These are phyloP conservation scores for Yamadazyma kanchanaburiensis DNA, from an alignment of 1,139 yeast species.

Conservation along the genomic window DNA sequence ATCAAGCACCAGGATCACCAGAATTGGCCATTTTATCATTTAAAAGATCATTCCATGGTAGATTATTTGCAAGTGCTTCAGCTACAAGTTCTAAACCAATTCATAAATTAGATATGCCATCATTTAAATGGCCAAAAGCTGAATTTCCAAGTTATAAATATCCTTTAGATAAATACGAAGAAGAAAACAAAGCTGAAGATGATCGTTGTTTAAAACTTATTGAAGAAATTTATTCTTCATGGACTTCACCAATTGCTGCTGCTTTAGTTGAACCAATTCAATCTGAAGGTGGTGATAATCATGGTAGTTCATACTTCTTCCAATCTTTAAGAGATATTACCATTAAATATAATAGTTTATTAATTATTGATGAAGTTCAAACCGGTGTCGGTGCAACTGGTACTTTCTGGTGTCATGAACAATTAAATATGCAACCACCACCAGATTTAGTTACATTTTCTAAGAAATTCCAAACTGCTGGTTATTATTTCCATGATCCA, in stretches of 20 bases:
- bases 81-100: conserved; percentile 80
- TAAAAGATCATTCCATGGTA: conserved; percentile 76
- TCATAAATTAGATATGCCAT: conserved; percentile 80
- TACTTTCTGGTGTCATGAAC: conserved; percentile 71
- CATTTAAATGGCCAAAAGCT: conserved; percentile 86
- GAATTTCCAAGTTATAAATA: conserved; percentile 73
- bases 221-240: conserved; percentile 52
- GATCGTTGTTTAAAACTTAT: conserved; percentile 59
- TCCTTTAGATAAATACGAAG: conserved; percentile 59
- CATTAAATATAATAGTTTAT: conserved; percentile 52
- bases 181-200: conserved; percentile 62
- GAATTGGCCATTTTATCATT: conserved; percentile 72
- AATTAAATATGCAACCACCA: conserved; percentile 59
- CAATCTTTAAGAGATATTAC: conserved; percentile 66
- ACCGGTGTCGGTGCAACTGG: conserved; percentile 77
- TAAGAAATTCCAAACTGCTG: conserved; percentile 77
- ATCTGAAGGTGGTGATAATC: conserved; percentile 77
- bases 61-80: conserved; percentile 75
- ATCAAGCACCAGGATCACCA: conserved; percentile 72
- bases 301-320: conserved; percentile 57
- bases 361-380: conserved; percentile 72
- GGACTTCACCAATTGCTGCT: conserved; percentile 69
- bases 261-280: conserved; percentile 71
- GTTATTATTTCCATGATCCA: conserved; percentile 67
- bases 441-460: conserved; percentile 76